phyloP scores from a whole-genome alignment of 345 rosid genomes.

The Hibiscus mutabilis region DNA sequence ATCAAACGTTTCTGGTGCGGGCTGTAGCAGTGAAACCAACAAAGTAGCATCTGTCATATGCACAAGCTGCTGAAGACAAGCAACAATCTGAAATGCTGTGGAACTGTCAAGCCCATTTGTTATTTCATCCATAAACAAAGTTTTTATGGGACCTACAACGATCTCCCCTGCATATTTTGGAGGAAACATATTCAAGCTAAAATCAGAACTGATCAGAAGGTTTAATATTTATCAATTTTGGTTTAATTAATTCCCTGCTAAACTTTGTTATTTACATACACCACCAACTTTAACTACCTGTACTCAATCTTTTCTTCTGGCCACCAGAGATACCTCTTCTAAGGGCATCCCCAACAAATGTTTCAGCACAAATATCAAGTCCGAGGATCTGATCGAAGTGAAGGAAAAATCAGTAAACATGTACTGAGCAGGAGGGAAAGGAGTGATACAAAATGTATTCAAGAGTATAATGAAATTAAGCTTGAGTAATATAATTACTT shows the following conservation, averaged over 20 bases:
- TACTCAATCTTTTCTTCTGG: constrained; percentile 42
- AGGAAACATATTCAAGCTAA: not conserved
- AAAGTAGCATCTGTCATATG: constrained; percentile 50
- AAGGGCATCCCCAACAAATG: constrained; percentile 41
- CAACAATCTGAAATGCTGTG: constrained; percentile 51
- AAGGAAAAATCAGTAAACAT: not conserved
- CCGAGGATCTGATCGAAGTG: constrained; percentile 30
- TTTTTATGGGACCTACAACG: constrained; percentile 60
- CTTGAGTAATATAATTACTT: constrained; percentile 17
- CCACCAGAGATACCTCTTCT: constrained; percentile 49
- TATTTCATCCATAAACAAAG: constrained; percentile 65
- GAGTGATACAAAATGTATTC: not conserved
- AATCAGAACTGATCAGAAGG: not conserved
- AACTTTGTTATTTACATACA: not conserved
- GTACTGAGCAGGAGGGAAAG: not conserved
- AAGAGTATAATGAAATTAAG: not conserved
- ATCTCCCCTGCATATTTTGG: constrained; percentile 47
- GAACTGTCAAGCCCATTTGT: constrained; percentile 68
- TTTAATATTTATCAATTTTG: not conserved
- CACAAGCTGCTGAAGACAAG: constrained; percentile 49
- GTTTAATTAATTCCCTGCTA: not conserved
- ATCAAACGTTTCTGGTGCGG: constrained; percentile 53
- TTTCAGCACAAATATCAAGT: constrained; percentile 43
- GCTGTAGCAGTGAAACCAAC: constrained; percentile 62
- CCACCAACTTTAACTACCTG: constrained; percentile 20